Base-by-base conservation (phyloP, 2,329 filamentous ascomycete genomes). In the Colletotrichum siamense region DNA sequence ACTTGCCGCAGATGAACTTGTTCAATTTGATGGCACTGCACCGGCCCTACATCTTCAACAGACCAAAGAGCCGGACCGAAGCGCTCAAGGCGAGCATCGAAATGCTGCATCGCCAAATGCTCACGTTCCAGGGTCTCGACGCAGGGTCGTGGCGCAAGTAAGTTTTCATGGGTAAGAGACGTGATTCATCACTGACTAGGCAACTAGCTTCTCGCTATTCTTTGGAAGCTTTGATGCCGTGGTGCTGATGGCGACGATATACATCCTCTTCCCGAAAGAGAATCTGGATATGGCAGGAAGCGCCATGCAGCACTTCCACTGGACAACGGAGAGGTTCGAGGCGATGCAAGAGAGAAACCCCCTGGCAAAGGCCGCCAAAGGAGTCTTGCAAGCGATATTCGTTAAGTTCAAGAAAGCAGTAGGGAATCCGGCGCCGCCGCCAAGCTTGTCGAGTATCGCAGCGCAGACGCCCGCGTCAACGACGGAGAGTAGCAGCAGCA, bases 141-240 rank as follows among this genome's bases (percentile, higher is more conserved):
- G 86, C 88, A 18, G 86, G 89, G 57, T 88, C 91, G 67, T 92
- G 85, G 85, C 83, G 82, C 69, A 85, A 86, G 81, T 85, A 78
- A 77, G 83, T 80, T 39, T 68, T 18, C 22, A 16, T 24, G 62
- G 36, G 32, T 16, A 18, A 26, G 32, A 24, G 34, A 22, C 36
- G 24, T 64, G 22, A n/a, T 24, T 26, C 12, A 26, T 44, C n/a
- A 44, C 62, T 64, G 24, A 64, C 61, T 24, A 12, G 61, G 24
- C 15, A 15, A 24, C 10, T 16, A 88, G 85, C 28, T 91, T 91
- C 78, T 86, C 88, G 18, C 85, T 93, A 5, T 92, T 93, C 81
- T 92, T 92, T 69, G 91, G 90, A 69, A 92, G 90, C 8, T 93
- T 93, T 75, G 92, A 93, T 79, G 91, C 92, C 16, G 89, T 92